These are phyloP conservation scores for Sphagnum magellanicum DNA, from an alignment of 228 moss, liverwort and hornwort species.

Conservation along the genomic window DNA sequence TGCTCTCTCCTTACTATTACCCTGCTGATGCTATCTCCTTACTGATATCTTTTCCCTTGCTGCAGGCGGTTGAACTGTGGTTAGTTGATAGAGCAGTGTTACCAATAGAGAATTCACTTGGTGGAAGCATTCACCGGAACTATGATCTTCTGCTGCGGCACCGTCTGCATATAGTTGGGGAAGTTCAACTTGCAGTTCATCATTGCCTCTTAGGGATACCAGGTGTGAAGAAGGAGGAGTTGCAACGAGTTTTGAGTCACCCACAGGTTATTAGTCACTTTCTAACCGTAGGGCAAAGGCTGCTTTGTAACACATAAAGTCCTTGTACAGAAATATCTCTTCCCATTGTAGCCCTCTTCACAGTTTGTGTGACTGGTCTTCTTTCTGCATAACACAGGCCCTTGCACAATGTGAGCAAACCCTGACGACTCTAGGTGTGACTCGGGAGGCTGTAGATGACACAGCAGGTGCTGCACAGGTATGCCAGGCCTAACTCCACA, in stretches of 20 bases:
- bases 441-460: constrained; percentile 95
- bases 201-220: constrained; percentile 92
- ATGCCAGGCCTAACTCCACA: neutral
- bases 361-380: no score
- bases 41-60: neutral
- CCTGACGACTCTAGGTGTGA: constrained; percentile 75
- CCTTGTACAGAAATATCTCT: neutral
- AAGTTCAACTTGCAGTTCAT: constrained; percentile 97
- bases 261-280: constrained; percentile 45
- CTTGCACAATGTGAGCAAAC: constrained; percentile 92
- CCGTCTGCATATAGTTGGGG: constrained; percentile 95
- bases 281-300: constrained; percentile 3
- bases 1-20: no score
- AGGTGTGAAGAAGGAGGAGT: constrained; percentile 77
- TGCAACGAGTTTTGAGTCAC: constrained; percentile 93
- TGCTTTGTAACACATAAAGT: neutral
- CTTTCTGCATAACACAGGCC: constrained; percentile 38
- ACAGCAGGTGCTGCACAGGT: constrained; percentile 99
- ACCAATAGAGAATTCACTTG: constrained; percentile 90
- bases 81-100: constrained; percentile 95
- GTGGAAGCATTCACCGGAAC: constrained; percentile 95
- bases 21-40: no score
- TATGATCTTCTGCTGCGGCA: constrained; percentile 96
- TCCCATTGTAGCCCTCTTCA: neutral
- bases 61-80: constrained; percentile 95